Evolutionary conservation across 179 eudicot genomes (phyloP).

Genomic region (Patellifolia procumbens): DNA sequence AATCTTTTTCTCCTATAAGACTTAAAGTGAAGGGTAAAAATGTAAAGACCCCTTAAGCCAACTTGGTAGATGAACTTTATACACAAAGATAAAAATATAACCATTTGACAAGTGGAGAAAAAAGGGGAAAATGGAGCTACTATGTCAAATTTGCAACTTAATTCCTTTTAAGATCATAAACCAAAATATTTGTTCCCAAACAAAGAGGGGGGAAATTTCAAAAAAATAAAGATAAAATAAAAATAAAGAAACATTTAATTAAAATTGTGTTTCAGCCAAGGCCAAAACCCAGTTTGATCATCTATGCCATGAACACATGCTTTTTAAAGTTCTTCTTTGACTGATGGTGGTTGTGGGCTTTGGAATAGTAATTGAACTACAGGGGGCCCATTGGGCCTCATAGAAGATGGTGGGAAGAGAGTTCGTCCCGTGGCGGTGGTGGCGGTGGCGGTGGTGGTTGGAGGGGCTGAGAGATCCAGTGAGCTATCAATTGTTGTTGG

Average conservation of each 20-base stretch:
- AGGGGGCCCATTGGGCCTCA: conserved; percentile 43
- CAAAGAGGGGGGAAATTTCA: background rate
- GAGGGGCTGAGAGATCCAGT: conserved; percentile 36
- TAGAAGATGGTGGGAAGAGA: conserved; percentile 53
- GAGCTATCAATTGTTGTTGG: conserved; percentile 53
- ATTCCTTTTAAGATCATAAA: conserved; percentile 26
- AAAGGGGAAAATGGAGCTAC: conserved; percentile 8
- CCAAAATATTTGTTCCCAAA: conserved; percentile 31
- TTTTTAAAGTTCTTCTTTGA: conserved; percentile 79
- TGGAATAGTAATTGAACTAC: conserved; percentile 52
- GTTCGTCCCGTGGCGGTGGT: conserved; percentile 30
- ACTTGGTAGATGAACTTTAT: conserved; percentile 35
- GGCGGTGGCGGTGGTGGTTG: conserved; percentile 20
- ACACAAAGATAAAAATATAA: conserved; percentile 32
- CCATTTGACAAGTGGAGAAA: conserved; percentile 9
- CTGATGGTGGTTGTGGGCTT: conserved; percentile 45
- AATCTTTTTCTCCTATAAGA: conserved; percentile 17
- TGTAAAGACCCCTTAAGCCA: conserved; percentile 27
- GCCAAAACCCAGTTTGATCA: conserved; percentile 86
- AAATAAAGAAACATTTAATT: conserved; percentile 44
- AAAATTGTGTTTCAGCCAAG: conserved; percentile 81
- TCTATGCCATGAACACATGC: conserved; percentile 79
- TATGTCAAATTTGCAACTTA: conserved; percentile 32
- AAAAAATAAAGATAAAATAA: background rate
- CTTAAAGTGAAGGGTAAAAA: conserved; percentile 14